These are phyloP conservation scores for Pseudopithomyces chartarum DNA, from an alignment of 2,329 filamentous ascomycete species.

Conservation along the genomic window DNA sequence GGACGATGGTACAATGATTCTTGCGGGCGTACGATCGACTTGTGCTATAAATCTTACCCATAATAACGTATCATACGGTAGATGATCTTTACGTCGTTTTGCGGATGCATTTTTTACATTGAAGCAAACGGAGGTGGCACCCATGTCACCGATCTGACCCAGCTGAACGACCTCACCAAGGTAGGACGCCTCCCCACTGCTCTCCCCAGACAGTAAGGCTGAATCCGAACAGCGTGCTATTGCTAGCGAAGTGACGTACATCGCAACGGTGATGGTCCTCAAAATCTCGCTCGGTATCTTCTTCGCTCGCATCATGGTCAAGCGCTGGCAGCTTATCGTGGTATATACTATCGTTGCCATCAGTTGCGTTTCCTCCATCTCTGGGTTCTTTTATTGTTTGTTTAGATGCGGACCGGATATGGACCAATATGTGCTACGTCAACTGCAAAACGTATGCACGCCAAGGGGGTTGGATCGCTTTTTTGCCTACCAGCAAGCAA, in stretches of 20 bases:
- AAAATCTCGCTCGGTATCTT: conserved; percentile 54
- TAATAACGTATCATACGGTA: conserved; percentile 8
- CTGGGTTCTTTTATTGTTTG: conserved; percentile 57
- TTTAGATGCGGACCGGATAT: conserved; percentile 54
- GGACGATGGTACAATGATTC: conserved; percentile 50
- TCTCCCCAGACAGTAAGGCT: neutral
- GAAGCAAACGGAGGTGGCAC: conserved; percentile 39
- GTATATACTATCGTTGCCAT: conserved; percentile 45
- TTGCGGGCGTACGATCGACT: conserved; percentile 40
- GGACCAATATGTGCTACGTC: conserved; percentile 36
- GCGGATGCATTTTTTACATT: conserved; percentile 31
- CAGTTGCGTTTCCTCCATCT: conserved; percentile 38
- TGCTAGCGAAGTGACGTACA: conserved; percentile 45
- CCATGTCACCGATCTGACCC: conserved; percentile 27
- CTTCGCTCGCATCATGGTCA: conserved; percentile 51
- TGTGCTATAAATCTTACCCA: neutral
- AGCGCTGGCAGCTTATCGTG: conserved; percentile 45
- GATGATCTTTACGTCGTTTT: conserved; percentile 43
- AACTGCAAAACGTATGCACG: conserved; percentile 47
- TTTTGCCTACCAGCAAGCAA: conserved; percentile 53
- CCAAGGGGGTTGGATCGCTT: conserved; percentile 55
- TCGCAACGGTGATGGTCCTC: conserved; percentile 47
- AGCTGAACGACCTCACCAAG: conserved; percentile 35
- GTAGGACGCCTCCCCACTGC: conserved; percentile 22
- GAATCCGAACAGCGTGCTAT: conserved; percentile 37